Base-by-base conservation (phyloP, 495 filamentous ascomycete species). In the Lasiosphaeria ovina region DNA sequence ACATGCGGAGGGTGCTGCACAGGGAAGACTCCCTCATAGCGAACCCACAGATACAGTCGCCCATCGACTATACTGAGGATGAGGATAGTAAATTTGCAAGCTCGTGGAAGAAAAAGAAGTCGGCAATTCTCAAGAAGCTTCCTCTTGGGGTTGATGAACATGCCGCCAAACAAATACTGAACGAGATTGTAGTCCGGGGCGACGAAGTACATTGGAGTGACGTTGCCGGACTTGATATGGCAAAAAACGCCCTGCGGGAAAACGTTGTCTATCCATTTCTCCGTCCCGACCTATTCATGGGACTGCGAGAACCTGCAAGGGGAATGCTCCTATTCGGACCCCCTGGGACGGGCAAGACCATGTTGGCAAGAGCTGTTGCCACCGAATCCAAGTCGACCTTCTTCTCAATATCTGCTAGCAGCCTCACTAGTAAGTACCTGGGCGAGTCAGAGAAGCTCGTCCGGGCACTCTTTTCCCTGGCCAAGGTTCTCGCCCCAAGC, bases 261-360 rank as follows among this genome's bases (percentile, higher is more conserved):
- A 90, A 92, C 3, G 94, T 98, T 7, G 93, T 99, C 35, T 99
- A 99, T 67, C 94, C 94, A 12, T 98, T 99, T 75, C 82, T 98
- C 6, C 89, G 94, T 6, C 94, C 94, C 3, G 94, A 99, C 71
- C 78, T 99, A 10, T 99, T 99, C 74, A 91, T 92, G 78, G 94
- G 94, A 1, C 81, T 99, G 4, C 88, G 94, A 4, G 94, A 99
- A 69, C 94, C 94, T 9, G 94, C 93, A 11, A 81, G 92, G 48
- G 94, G 94, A 1, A 97, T 99, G 91, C 79, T 99, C 3, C 83
- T 99, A 4, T 99, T 99, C 68, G 94, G 94, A 2, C 94, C 94
- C 11, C 94, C 94, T 0, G 94, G 94, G 9, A 99, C 94, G 0
- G 94, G 94, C 47, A 98, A 99, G 74, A 99, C 94, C 1, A 99